These are phyloP conservation scores for Boletus reticuloceps DNA, from an alignment of 768 basidiomycete species.

Conservation along the genomic window DNA sequence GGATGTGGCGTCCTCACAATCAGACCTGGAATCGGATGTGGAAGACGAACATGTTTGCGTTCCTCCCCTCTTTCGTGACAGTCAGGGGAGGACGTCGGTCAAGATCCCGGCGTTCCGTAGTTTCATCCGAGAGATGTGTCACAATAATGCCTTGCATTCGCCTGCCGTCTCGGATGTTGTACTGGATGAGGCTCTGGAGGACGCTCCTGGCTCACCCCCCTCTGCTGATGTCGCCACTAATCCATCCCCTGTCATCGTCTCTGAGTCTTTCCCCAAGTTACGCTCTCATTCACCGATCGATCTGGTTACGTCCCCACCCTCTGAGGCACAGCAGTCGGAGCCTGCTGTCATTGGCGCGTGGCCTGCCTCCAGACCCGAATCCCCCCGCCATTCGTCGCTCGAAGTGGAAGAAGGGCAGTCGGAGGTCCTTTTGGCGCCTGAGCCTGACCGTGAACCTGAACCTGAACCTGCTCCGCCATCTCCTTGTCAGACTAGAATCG, in stretches of 20 bases:
- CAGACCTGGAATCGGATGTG: conserved; percentile 49
- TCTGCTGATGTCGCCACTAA: conserved; percentile 1
- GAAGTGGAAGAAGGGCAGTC: conserved; percentile 10
- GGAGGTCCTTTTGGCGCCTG: conserved; percentile 4
- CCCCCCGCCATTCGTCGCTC: conserved; percentile 21
- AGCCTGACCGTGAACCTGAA: conserved; percentile 4
- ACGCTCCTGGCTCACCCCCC: conserved; percentile 8
- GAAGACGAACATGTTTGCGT: conserved; percentile 43
- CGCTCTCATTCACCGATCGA: conserved; percentile 50
- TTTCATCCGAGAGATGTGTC: conserved; percentile 30
- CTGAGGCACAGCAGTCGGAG: conserved; percentile 28
- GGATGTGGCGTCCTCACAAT: conserved; percentile 28
- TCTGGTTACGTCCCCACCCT: conserved; percentile 35
- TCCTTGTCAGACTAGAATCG: conserved; percentile 9
- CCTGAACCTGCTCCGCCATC: background rate
- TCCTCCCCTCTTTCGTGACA: conserved; percentile 14
- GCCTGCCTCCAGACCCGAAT: conserved; percentile 38
- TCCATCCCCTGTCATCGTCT: conserved; percentile 17
- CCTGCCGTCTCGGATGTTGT: conserved; percentile 8
- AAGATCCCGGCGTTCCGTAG: conserved; percentile 33
- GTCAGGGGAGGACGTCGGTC: conserved; percentile 13
- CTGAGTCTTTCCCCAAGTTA: conserved; percentile 24
- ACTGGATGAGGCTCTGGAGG: conserved; percentile 10
- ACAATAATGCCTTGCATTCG: conserved; percentile 5
- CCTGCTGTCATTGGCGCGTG: conserved; percentile 44